These are phyloP conservation scores for Verbena officinalis DNA, from an alignment of 257 asterid species.

Conservation along the genomic window DNA sequence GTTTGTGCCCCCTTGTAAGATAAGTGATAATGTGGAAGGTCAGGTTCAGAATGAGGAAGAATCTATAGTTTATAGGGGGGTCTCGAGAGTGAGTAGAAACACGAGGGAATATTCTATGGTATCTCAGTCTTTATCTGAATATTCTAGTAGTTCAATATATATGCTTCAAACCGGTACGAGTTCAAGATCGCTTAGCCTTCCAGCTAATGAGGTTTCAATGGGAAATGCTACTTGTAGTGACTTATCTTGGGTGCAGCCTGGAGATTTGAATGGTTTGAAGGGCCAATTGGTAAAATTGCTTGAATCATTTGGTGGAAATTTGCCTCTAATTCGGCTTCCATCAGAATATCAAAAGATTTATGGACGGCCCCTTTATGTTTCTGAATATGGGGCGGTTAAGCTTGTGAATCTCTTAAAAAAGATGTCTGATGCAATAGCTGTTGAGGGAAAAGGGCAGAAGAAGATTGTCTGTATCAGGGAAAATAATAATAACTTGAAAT, in stretches of 20 bases:
- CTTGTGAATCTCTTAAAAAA: constrained; percentile 74
- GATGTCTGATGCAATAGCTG: constrained; percentile 62
- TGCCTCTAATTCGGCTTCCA: constrained; percentile 65
- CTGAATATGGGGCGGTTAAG: constrained; percentile 72
- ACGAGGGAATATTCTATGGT: constrained; percentile 48
- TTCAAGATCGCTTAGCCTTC: constrained; percentile 48
- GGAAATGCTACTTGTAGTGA: constrained; percentile 37
- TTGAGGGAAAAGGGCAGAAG: constrained; percentile 62
- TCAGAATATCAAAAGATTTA: constrained; percentile 72
- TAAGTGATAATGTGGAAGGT: constrained; percentile 43
- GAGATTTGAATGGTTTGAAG: constrained; percentile 80
- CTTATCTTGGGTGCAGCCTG: constrained; percentile 81
- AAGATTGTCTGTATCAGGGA: constrained; percentile 57
- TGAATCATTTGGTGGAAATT: constrained; percentile 65
- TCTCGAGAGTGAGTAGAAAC: constrained; percentile 40
- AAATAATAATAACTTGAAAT: constrained; percentile 33
- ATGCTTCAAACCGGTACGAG: constrained; percentile 41
- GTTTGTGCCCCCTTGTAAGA: constrained; percentile 60
- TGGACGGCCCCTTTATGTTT: constrained; percentile 79
- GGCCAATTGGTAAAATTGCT: constrained; percentile 80
- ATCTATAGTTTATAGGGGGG: constrained; percentile 71
- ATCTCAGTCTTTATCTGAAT: constrained; percentile 58
- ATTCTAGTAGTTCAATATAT: constrained; percentile 37
- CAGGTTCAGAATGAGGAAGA: constrained; percentile 70
- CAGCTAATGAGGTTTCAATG: constrained; percentile 47